A percentile compares a stretch with the other conserved stretches of the same genome.
phyloP scores from a whole-genome alignment of 805 yeast species.

The Suhomyces sp. region DNA sequence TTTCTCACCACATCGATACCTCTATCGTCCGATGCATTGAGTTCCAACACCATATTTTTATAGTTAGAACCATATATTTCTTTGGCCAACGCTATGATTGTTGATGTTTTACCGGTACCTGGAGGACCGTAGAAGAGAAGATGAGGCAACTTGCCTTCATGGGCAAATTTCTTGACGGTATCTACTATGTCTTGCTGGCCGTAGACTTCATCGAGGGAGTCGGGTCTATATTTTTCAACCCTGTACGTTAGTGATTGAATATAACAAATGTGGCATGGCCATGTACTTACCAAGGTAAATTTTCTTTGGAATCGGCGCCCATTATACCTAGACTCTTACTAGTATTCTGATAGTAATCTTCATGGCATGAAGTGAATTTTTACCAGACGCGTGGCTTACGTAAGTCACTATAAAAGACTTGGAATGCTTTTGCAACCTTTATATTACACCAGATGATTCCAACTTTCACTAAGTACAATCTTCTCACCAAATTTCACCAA shows the following conservation, averaged over 20 bases:
- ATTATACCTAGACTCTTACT: background rate
- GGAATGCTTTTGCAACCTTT: background rate
- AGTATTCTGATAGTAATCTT: background rate
- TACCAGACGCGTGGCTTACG: background rate
- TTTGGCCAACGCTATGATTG: constrained; percentile 80
- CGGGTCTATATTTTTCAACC: constrained; percentile 97
- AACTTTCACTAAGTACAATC: too few relatives aligned
- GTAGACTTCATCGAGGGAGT: constrained; percentile 76
- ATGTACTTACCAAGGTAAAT: constrained; percentile 15
- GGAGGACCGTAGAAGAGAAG: constrained; percentile 93
- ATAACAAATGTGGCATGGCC: too few relatives aligned
- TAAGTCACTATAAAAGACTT: background rate
- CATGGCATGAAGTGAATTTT: background rate
- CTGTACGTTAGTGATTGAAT: constrained; percentile 28
- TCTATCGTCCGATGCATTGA: constrained; percentile 96
- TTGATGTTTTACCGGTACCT: constrained; percentile 90
- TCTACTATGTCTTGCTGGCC: constrained; percentile 87
- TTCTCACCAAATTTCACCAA: too few relatives aligned
- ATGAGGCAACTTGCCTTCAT: constrained; percentile 84
- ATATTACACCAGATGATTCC: too few relatives aligned
- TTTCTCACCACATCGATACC: constrained; percentile 98
- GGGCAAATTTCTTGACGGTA: constrained; percentile 81
- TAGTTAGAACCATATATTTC: constrained; percentile 82
- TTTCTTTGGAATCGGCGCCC: constrained; percentile 7
- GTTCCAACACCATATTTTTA: constrained; percentile 85